Percentiles rank a stretch among this genome's conserved stretches.
These are phyloP conservation scores for Cladophialophora psammophila DNA, from an alignment of 2,329 filamentous ascomycete genomes.

Conservation along the genomic window DNA sequence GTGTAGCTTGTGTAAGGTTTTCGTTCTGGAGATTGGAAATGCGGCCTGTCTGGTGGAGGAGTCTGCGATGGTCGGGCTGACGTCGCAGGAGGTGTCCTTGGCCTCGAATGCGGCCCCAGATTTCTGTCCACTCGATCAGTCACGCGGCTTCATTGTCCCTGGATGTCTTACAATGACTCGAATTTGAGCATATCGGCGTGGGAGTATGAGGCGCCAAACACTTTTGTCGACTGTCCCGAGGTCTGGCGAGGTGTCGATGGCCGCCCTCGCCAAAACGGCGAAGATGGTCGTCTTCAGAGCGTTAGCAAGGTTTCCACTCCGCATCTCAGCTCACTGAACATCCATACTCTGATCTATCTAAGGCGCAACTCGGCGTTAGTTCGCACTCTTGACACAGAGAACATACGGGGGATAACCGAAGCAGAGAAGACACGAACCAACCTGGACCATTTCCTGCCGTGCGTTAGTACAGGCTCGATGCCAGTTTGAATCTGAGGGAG, in stretches of 20 bases:
- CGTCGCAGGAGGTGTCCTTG: constrained; percentile 43
- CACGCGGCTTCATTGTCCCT: not conserved
- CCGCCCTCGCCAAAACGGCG: constrained; percentile 83
- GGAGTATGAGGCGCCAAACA: constrained; percentile 94
- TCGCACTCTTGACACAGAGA: not conserved
- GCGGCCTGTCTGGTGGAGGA: constrained; percentile 26
- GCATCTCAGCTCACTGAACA: constrained; percentile 14
- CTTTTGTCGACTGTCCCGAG: constrained; percentile 69
- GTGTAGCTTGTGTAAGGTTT: constrained; percentile 48
- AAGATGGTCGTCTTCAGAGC: constrained; percentile 70
- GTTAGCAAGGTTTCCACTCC: constrained; percentile 34
- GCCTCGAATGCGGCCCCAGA: constrained; percentile 41
- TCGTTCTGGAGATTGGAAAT: constrained; percentile 38
- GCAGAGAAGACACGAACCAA: constrained; percentile 74
- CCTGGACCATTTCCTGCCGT: constrained; percentile 96
- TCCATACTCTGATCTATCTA: constrained; percentile 52
- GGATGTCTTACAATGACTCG: constrained; percentile 70
- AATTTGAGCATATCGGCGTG: constrained; percentile 94
- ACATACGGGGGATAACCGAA: constrained; percentile 2
- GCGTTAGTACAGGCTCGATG: constrained; percentile 18
- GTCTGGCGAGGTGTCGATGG: constrained; percentile 62
- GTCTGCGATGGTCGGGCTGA: constrained; percentile 34
- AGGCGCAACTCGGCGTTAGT: constrained; percentile 27
- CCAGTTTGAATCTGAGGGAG: constrained; percentile 40
- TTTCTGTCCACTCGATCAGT: constrained; percentile 24